Conservation (phyloP, 108 stramenopile species). For the Nitzschia sp. region DNA sequence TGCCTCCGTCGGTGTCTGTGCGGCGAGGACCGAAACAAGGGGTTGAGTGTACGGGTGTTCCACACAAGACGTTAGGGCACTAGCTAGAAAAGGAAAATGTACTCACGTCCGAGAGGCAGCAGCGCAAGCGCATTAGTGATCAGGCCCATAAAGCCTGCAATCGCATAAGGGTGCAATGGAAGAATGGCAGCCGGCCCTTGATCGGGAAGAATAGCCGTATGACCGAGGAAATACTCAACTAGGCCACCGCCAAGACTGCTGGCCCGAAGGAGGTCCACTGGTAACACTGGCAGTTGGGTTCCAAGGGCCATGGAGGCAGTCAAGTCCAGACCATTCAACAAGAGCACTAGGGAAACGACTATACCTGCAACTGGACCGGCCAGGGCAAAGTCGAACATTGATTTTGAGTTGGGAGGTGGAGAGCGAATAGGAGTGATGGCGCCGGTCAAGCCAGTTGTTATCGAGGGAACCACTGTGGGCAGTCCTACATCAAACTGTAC, state of each 20-base stretch:
- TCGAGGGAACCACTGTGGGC: slow-evolving; percentile 49
- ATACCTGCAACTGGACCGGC: slow-evolving; percentile 70
- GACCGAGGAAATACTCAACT: slow-evolving; percentile 46
- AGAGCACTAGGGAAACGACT: slow-evolving; percentile 46
- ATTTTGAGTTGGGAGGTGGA: slow-evolving; percentile 56
- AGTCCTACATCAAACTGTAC: slow-evolving; percentile 23
- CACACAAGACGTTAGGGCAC: slow-evolving; percentile 58
- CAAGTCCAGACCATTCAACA: slow-evolving; percentile 59
- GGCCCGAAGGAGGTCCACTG: slow-evolving; percentile 55
- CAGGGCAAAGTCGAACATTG: slow-evolving; percentile 77
- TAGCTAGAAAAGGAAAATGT: neutral
- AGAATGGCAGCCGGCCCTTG: slow-evolving; percentile 60
- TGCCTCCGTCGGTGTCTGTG: slow-evolving; percentile 75
- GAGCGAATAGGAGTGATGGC: slow-evolving; percentile 58
- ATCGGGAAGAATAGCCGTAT: slow-evolving; percentile 34
- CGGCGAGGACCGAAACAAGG: neutral
- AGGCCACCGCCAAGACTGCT: slow-evolving; percentile 72
- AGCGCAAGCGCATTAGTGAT: slow-evolving; percentile 72
- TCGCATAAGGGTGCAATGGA: slow-evolving; percentile 76
- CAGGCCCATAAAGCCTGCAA: slow-evolving; percentile 73
- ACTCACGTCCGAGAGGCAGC: slow-evolving; percentile 70
- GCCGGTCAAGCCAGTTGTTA: slow-evolving; percentile 52
- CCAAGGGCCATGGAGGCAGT: slow-evolving; percentile 26
- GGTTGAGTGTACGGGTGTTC: slow-evolving; percentile 44
- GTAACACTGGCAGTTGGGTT: slow-evolving; percentile 52